A percentile compares a stretch with the other conserved stretches of the same genome.
Evolutionary conservation across 2,329 filamentous ascomycete genomes (phyloP).

Genomic region (Aspergillus jensenii): DNA sequence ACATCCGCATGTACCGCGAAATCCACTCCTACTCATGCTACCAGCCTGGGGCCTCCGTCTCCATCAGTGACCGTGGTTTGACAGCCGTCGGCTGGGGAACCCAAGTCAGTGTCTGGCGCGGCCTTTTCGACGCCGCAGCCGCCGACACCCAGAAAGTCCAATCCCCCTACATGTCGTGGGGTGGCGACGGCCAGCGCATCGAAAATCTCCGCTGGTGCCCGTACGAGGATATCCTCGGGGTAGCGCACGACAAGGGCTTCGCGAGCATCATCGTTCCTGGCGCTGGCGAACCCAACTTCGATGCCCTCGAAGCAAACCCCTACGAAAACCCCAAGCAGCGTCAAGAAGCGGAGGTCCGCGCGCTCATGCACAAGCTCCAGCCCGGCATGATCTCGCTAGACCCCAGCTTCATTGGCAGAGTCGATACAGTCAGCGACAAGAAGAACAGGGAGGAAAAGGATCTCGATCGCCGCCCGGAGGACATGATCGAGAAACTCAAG

Average conservation of each 20-base stretch:
- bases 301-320: constrained; percentile 89
- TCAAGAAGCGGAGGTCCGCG: constrained; percentile 87
- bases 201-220: constrained; percentile 90
- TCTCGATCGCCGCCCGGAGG: constrained; percentile 68
- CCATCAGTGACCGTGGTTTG: constrained; percentile 85
- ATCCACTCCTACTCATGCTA: constrained; percentile 85
- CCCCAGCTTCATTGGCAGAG: constrained; percentile 84
- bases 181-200: constrained; percentile 76
- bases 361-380: constrained; percentile 87
- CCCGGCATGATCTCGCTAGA: constrained; percentile 97
- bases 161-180: constrained; percentile 91
- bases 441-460: constrained; percentile 76
- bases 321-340: constrained; percentile 92
- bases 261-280: constrained; percentile 87
- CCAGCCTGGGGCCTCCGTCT: constrained; percentile 76
- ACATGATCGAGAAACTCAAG: constrained; percentile 59
- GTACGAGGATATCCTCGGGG: constrained; percentile 87
- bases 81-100: constrained; percentile 92
- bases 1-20: constrained; percentile 90
- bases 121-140: constrained; percentile 73
- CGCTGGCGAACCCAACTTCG: constrained; percentile 95
- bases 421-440: constrained; percentile 78
- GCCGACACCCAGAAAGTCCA: constrained; percentile 75
- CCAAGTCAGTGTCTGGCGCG: constrained; percentile 85
- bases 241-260: constrained; percentile 83